Evolutionary conservation across 352 stramenopile species (phyloP).

Genomic region (Phytophthora pinifolia): DNA sequence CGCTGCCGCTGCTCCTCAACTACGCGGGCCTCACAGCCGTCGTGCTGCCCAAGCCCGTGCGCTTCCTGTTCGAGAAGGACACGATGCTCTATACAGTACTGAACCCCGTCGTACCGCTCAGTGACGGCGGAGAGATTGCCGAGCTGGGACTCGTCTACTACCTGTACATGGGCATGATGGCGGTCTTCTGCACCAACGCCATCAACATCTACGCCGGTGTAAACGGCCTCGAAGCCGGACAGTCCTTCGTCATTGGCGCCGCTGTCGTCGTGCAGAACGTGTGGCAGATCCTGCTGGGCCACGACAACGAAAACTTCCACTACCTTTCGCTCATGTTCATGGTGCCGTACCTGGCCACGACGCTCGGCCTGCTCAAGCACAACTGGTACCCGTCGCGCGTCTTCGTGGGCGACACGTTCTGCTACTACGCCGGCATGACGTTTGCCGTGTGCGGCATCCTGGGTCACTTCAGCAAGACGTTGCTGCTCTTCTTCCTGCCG

Average conservation of each 20-base stretch:
- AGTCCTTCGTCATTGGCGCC: constrained; percentile 92
- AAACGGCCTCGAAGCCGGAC: constrained; percentile 98
- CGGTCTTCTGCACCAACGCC: constrained; percentile 99
- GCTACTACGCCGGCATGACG: constrained; percentile 99
- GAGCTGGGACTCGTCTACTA: constrained; percentile 96
- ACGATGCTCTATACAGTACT: constrained; percentile 58
- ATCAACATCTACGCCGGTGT: constrained; percentile 99
- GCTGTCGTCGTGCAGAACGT: constrained; percentile 96
- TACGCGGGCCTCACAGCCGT: constrained; percentile 96
- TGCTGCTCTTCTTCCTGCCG: constrained; percentile 98
- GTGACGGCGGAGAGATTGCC: constrained; percentile 84
- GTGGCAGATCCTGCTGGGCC: constrained; percentile 89
- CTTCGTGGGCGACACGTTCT: constrained; percentile 99
- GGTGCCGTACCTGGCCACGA: constrained; percentile 94
- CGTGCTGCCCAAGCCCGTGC: constrained; percentile 90
- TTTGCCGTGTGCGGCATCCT: constrained; percentile 96
- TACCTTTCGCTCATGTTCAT: constrained; percentile 97
- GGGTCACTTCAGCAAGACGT: constrained; percentile 98
- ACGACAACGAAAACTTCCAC: constrained; percentile 90
- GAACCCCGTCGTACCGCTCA: constrained; percentile 64
- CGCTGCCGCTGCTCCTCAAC: constrained; percentile 95
- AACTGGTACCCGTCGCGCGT: constrained; percentile 98
- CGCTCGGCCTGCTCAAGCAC: constrained; percentile 93
- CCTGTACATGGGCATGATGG: constrained; percentile 98
- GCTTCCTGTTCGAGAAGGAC: constrained; percentile 71